Percentiles rank a stretch among this genome's conserved stretches.
Conservation (phyloP, 2,329 filamentous ascomycete genomes). For the Talaromyces sp. region DNA sequence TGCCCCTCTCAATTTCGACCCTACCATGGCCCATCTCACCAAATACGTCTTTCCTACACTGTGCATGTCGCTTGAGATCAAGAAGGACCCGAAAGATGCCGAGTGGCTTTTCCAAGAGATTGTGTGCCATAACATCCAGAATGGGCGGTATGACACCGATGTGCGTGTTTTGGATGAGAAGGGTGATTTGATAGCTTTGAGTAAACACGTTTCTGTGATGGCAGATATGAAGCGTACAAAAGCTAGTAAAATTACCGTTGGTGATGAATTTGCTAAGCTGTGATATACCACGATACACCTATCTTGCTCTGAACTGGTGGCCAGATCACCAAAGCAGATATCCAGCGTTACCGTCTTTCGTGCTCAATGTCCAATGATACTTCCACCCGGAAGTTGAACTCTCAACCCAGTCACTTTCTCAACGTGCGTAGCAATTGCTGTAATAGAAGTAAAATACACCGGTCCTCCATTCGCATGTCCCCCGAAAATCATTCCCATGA, state of each 20-base stretch:
- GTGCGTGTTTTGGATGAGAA: conserved; percentile 17
- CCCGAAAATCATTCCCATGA: conserved; percentile 14
- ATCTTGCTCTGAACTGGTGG: not conserved
- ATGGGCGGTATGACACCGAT: conserved; percentile 16
- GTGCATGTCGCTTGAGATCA: conserved; percentile 17
- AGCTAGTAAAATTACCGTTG: conserved; percentile 14
- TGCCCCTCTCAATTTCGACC: conserved; percentile 18
- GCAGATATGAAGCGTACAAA: conserved; percentile 14
- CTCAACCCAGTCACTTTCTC: conserved; percentile 9
- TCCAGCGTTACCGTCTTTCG: no score
- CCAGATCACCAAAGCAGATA: no score
- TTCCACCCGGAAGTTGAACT: conserved; percentile 14
- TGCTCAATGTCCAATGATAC: not conserved
- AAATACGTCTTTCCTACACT: conserved; percentile 19
- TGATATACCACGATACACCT: not conserved
- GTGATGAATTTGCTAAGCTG: conserved; percentile 11
- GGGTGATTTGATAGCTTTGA: conserved; percentile 15
- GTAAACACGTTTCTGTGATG: conserved; percentile 16
- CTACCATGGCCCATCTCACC: conserved; percentile 12
- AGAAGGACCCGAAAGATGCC: conserved; percentile 16
- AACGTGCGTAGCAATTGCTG: conserved; percentile 12
- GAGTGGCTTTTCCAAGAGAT: conserved; percentile 18
- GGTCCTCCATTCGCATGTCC: conserved; percentile 10
- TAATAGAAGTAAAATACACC: conserved; percentile 17
- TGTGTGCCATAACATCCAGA: conserved; percentile 10